Percentiles rank a stretch among this genome's conserved stretches.
Conservation (phyloP, 2,329 filamentous ascomycete species). For the Trichoderma sp. region DNA sequence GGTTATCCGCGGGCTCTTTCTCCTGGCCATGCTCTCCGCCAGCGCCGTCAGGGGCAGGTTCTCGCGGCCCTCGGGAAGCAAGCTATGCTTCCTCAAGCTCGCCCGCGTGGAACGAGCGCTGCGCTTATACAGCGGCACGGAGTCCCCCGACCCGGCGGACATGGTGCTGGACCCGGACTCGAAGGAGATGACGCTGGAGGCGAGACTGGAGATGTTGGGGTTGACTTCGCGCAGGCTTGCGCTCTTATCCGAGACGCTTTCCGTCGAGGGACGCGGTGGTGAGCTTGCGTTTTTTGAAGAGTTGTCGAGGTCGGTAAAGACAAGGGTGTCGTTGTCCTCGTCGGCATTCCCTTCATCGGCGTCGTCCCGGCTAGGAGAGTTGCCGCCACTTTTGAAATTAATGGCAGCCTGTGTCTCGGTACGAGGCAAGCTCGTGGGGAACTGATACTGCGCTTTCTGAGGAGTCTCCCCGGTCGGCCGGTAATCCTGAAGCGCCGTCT, state of each 20-base stretch:
- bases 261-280: conserved; percentile 38
- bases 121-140: conserved; percentile 54
- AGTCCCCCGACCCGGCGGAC: conserved; percentile 47
- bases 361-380: background rate
- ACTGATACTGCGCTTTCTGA: conserved; percentile 77
- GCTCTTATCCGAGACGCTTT: conserved; percentile 37
- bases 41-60: conserved; percentile 53
- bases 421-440: conserved; percentile 74
- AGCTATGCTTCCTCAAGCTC: conserved; percentile 40
- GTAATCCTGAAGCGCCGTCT: conserved; percentile 74
- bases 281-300: conserved; percentile 36
- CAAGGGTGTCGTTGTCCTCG: conserved; percentile 39
- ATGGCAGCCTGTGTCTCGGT: conserved; percentile 58
- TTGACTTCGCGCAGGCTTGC: conserved; percentile 59
- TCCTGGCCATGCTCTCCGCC: conserved; percentile 50
- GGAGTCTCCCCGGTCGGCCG: conserved; percentile 83
- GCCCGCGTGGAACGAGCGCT: conserved; percentile 43
- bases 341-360: conserved; percentile 17
- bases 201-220: conserved; percentile 52
- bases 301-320: conserved; percentile 47
- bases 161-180: conserved; percentile 49
- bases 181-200: conserved; percentile 44
- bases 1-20: conserved; percentile 58
- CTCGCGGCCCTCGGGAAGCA: conserved; percentile 52
- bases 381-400: conserved; percentile 46